phyloP scores from a whole-genome alignment of 306 rosid genomes.

The Vigna mungo region DNA sequence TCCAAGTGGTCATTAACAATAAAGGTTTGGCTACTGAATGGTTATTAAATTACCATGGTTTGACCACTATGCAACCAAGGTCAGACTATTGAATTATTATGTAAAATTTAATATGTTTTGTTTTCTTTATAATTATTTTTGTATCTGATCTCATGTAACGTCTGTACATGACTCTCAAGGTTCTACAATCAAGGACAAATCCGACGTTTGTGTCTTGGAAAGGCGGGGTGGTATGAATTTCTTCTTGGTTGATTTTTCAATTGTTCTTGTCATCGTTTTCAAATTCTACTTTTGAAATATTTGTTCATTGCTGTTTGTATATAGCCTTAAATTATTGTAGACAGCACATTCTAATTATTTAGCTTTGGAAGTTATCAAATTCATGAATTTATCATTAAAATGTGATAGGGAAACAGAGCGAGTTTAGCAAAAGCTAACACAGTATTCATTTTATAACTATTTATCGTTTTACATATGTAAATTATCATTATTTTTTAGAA shows the following conservation, averaged over 20 bases:
- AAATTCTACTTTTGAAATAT: neutral
- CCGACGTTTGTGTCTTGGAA: constrained; percentile 84
- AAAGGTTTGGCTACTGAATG: neutral
- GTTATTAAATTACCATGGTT: neutral
- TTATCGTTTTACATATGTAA: neutral
- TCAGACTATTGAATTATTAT: neutral
- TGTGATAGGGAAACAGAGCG: neutral
- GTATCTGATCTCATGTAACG: neutral
- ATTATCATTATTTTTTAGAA: neutral
- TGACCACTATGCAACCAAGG: neutral
- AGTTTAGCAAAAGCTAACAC: neutral
- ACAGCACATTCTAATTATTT: neutral
- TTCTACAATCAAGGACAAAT: constrained; percentile 83
- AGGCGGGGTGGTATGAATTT: constrained; percentile 86
- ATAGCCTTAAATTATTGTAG: constrained; percentile 2
- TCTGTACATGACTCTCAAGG: constrained; percentile 55
- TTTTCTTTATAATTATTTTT: constrained; percentile 5
- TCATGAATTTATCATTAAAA: neutral
- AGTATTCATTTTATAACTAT: neutral
- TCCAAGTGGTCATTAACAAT: constrained; percentile 15
- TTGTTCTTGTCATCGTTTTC: constrained; percentile 1
- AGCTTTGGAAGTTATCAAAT: neutral
- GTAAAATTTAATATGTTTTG: neutral
- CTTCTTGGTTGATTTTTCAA: constrained; percentile 26
- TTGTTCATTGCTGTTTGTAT: neutral